These are phyloP conservation scores for Calocera viscosa DNA, from an alignment of 768 basidiomycete species.

Conservation along the genomic window DNA sequence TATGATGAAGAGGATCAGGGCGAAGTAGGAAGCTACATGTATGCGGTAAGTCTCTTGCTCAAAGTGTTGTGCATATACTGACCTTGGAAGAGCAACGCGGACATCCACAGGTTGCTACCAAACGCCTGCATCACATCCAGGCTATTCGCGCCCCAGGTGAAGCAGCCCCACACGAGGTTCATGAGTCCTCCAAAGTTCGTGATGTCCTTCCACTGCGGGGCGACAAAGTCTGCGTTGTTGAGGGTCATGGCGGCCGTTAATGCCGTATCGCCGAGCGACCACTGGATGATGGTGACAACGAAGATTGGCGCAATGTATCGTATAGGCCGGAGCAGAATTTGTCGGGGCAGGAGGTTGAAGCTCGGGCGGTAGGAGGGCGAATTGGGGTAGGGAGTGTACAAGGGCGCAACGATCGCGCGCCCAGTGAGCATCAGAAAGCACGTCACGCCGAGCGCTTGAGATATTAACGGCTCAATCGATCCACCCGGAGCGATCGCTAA, in stretches of 20 bases:
- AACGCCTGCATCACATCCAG: not conserved
- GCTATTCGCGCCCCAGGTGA: not conserved
- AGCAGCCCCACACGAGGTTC: slow-evolving; percentile 5
- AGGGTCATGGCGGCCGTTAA: not conserved
- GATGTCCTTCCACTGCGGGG: not conserved
- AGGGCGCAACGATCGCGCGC: not conserved
- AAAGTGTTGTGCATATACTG: not conserved
- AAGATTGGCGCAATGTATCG: not conserved
- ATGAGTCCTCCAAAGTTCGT: not conserved
- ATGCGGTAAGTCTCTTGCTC: not conserved
- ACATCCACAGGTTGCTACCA: slow-evolving; percentile 5
- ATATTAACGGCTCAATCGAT: not conserved
- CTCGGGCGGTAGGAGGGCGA: not conserved
- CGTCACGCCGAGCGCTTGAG: not conserved
- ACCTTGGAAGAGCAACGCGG: slow-evolving; percentile 1
- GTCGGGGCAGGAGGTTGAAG: not conserved
- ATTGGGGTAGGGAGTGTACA: slow-evolving; percentile 1
- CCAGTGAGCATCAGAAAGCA: slow-evolving; percentile 3
- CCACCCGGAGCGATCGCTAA: not conserved
- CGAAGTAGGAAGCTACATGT: not conserved
- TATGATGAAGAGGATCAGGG: not conserved
- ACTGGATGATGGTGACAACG: not conserved
- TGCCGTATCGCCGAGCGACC: not conserved
- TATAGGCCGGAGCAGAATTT: not conserved
- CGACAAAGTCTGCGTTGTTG: not conserved